Conservation (phyloP, 108 stramenopile genomes). For the Skeletonema grethae region DNA sequence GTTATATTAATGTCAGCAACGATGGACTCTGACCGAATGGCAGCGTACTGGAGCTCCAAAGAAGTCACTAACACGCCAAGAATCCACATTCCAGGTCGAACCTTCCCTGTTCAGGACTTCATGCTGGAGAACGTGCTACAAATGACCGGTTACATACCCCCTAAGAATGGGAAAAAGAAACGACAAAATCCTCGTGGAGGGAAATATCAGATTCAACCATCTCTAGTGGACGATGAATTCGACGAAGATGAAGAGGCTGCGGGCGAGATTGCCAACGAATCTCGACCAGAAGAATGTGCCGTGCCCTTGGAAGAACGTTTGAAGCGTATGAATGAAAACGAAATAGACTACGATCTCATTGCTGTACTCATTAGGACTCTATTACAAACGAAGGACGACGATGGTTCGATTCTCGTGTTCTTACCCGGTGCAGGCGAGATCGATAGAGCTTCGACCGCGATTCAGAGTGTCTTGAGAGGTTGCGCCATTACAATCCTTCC, state of each 20-base stretch:
- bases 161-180: constrained; percentile 65
- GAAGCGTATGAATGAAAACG: constrained; percentile 67
- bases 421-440: constrained; percentile 94
- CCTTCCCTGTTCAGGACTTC: constrained; percentile 91
- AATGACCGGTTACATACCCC: constrained; percentile 80
- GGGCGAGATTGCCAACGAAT: constrained; percentile 29
- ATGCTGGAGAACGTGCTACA: constrained; percentile 86
- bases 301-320: constrained; percentile 69
- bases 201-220: constrained; percentile 69
- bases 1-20: constrained; percentile 79
- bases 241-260: constrained; percentile 41
- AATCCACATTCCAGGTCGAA: constrained; percentile 94
- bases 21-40: constrained; percentile 90
- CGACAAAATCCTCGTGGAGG: constrained; percentile 55
- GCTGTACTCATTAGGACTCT: constrained; percentile 60
- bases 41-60: constrained; percentile 71
- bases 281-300: constrained; percentile 2
- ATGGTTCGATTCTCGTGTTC: constrained; percentile 91
- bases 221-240: constrained; percentile 54
- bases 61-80: constrained; percentile 55
- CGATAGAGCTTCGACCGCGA: constrained; percentile 54
- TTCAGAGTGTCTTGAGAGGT: constrained; percentile 41
- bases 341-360: constrained; percentile 75
- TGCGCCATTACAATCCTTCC: constrained; percentile 65
- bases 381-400: constrained; percentile 51